These are phyloP conservation scores for Pichia ethanolica DNA, from an alignment of 805 yeast species.

Conservation along the genomic window DNA sequence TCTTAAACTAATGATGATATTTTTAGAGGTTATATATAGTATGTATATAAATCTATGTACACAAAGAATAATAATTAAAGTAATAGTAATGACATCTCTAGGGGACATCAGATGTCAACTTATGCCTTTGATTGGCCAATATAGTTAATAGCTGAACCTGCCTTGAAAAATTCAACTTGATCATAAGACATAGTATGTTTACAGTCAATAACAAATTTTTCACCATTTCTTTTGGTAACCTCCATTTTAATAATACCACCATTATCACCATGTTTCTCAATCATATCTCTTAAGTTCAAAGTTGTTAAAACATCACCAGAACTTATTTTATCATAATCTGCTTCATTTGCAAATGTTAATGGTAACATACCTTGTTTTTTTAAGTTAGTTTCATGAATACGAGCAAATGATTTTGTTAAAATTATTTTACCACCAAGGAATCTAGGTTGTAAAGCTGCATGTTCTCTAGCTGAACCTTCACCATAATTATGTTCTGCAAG, in stretches of 20 bases:
- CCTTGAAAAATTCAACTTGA: conserved; percentile 92
- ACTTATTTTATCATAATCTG: conserved; percentile 74
- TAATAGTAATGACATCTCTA: too few species aligned
- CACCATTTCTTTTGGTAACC: conserved; percentile 71
- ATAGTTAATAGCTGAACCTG: conserved; percentile 93
- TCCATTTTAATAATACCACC: conserved; percentile 72
- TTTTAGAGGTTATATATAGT: too few species aligned
- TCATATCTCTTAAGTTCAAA: conserved; percentile 63
- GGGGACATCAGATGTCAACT: too few species aligned
- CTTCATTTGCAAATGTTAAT: conserved; percentile 81
- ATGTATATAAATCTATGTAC: background rate
- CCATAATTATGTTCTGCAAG: conserved; percentile 98
- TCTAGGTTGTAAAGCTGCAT: conserved; percentile 93
- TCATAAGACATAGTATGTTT: conserved; percentile 97
- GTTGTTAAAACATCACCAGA: conserved; percentile 78
- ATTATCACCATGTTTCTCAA: conserved; percentile 75
- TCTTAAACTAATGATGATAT: background rate
- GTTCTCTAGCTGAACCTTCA: conserved; percentile 99
- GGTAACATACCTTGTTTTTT: conserved; percentile 98
- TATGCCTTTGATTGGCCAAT: conserved; percentile 38
- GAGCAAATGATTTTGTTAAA: conserved; percentile 90
- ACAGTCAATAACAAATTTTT: conserved; percentile 58
- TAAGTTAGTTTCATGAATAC: conserved; percentile 96
- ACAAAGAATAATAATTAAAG: too few species aligned
- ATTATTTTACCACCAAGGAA: conserved; percentile 88